phyloP scores from a whole-genome alignment of 441 rosid species.

The Jatropha multifida region DNA sequence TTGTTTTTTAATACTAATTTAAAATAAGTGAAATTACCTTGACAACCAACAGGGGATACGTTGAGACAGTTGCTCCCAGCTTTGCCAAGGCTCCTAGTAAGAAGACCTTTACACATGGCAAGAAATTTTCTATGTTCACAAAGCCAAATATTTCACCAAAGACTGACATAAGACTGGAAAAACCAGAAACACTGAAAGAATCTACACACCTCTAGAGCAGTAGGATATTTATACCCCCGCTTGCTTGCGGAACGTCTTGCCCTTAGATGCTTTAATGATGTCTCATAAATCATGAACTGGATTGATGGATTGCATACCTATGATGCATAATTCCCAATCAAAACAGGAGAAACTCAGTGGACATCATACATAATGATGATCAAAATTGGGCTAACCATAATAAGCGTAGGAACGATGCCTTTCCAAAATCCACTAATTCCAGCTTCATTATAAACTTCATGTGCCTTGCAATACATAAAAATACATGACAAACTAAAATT shows the following conservation, averaged over 20 bases:
- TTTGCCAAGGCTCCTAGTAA: conserved; percentile 64
- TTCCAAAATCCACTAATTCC: conserved; percentile 73
- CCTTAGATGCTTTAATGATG: conserved; percentile 48
- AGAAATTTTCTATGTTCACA: neutral
- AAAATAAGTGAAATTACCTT: conserved; percentile 44
- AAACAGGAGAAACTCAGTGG: conserved; percentile 11
- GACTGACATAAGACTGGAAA: neutral
- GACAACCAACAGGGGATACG: conserved; percentile 69
- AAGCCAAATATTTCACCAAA: conserved; percentile 1
- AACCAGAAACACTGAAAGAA: conserved; percentile 4
- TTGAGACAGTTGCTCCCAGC: conserved; percentile 67
- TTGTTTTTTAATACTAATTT: neutral
- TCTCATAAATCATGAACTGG: conserved; percentile 76
- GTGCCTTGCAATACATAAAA: conserved; percentile 34
- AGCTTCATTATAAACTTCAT: conserved; percentile 59
- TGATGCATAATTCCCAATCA: conserved; percentile 17
- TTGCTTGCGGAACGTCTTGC: conserved; percentile 44
- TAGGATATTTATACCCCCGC: conserved; percentile 38
- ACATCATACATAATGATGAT: conserved; percentile 7
- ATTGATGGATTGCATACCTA: conserved; percentile 80
- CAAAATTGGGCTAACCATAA: conserved; percentile 50
- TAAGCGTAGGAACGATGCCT: conserved; percentile 68
- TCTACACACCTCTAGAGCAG: conserved; percentile 57
- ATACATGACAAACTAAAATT: conserved; percentile 2
- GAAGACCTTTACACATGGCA: conserved; percentile 48